phyloP scores from a whole-genome alignment of 352 stramenopile species.

The Pythium graminicola region DNA sequence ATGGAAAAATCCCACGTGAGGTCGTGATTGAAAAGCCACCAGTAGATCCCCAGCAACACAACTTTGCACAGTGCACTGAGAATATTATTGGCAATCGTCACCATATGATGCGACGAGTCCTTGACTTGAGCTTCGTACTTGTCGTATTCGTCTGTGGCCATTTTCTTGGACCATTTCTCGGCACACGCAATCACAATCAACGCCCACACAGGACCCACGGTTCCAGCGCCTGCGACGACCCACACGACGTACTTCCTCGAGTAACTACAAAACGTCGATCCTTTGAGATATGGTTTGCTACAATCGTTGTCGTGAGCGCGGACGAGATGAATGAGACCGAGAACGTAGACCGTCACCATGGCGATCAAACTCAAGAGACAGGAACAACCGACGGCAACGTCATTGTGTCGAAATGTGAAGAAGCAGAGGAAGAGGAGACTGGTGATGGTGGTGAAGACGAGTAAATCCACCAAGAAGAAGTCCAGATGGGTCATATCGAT shows the following conservation, averaged over 20 bases:
- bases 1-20: not conserved
- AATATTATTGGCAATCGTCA: not conserved
- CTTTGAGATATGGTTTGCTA: not conserved
- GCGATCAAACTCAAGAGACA: not conserved
- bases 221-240: not conserved
- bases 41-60: slow-evolving; percentile 3
- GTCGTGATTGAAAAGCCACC: not conserved
- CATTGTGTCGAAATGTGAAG: not conserved
- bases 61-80: slow-evolving; percentile 2
- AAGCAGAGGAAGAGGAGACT: not conserved
- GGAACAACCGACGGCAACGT: not conserved
- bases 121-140: not conserved
- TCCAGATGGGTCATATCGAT: not conserved
- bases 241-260: not conserved
- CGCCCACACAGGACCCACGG: not conserved
- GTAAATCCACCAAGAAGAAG: not conserved
- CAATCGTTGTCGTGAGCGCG: not conserved
- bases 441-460: not conserved
- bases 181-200: not conserved
- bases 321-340: not conserved
- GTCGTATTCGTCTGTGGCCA: not conserved
- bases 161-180: not conserved
- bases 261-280: not conserved
- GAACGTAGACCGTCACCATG: not conserved
- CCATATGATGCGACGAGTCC: not conserved